Base-by-base conservation (phyloP, 257 asterid species). In the Linaria vulgaris region DNA sequence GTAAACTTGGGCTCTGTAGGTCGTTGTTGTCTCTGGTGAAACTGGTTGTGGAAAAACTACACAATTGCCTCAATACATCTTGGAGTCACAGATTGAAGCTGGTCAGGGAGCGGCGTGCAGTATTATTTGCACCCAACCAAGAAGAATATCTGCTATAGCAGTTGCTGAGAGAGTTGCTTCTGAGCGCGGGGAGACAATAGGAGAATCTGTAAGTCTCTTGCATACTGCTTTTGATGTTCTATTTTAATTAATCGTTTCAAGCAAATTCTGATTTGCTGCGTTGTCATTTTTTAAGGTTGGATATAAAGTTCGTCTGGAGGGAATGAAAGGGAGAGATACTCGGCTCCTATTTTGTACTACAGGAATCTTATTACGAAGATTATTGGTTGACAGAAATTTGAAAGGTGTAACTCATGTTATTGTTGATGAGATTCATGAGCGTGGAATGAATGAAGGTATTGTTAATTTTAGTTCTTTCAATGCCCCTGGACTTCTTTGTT, bases 1-100 rank as follows among this genome's bases (percentile, higher is more conserved):
- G 56, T 69, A 52, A 47, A 34, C 52, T 59, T 64, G 68, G 17
- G 43, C 69, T 78, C 72, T 63, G 59, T 73, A 90, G 96, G 95
- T 90, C 22, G 92, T 90, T 13, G 96, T 90, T 59, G 82, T 90
- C 56, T 90, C 97, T 45, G 97, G 97, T 57, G 95, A 87, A 79
- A 87, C 96, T 74, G 97, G 97, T 20, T 90, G 97, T 44, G 97
- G 97, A 22, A 90, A 90, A 81, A 90, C 97, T 30, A 90, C 96
- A 24, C 97, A 90, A 72, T 76, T 90, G 68, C 97, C 97, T 57
- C 97, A 90, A 67, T 90, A 87, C 82, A 82, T 90, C 55, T 80
- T 90, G 74, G 97, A 90, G 79, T 70, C 95, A 21, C 88, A 88
- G 73, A 90, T 74, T 62, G 95, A 90, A 76, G 87, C 90, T 45